Base-by-base conservation (phyloP, 108 stramenopile species). In the Cyclotella sp. region DNA sequence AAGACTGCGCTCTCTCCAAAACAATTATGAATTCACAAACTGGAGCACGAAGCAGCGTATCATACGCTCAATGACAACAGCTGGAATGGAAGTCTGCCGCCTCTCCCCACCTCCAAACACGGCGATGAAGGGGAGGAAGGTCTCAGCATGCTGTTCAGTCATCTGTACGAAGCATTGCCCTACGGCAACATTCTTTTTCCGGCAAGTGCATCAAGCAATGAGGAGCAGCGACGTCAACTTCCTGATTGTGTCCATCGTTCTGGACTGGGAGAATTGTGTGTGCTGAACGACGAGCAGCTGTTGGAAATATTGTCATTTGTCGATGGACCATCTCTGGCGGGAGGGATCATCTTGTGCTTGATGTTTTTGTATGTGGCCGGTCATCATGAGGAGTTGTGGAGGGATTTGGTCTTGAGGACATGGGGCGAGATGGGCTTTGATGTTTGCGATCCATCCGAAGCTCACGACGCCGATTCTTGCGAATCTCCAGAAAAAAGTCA, bases 381-480 rank as follows among this genome's bases (percentile, higher is more conserved):
- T 28, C 92, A 95, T 84, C 90, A 91, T 63, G 90, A 88, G 14
- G 91, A 93, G 53, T 69, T 95, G 60, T 95, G 94, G 94, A 86
- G 94, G 70, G 94, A 95, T 78, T 78, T 91, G 71, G 86, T 85
- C 0, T 73, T 94, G 47, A 65, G 88, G 63, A 41, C 63, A 46
- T 91, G 84, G 74, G 82, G 82, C 5, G 74, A 75, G 51, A 51
- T 19, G 54, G 78, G 59, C 21, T 79, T 69, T 53, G 46, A 61
- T 30, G 78, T 63, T 14, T 62, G 28, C 14, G 28, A 78, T 49
- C 83, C 82, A 68, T 66, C 75, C 52, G 71, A 73, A 55, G 15
- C 15, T 29, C 41, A 72, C 55, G 40, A 61, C 58, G 46, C 44
- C 72, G 44, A 52, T 70, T 12, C 12, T 57, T 24, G 54, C 51